These are phyloP conservation scores for Medicago lupulina DNA, from an alignment of 306 rosid species.

Conservation along the genomic window DNA sequence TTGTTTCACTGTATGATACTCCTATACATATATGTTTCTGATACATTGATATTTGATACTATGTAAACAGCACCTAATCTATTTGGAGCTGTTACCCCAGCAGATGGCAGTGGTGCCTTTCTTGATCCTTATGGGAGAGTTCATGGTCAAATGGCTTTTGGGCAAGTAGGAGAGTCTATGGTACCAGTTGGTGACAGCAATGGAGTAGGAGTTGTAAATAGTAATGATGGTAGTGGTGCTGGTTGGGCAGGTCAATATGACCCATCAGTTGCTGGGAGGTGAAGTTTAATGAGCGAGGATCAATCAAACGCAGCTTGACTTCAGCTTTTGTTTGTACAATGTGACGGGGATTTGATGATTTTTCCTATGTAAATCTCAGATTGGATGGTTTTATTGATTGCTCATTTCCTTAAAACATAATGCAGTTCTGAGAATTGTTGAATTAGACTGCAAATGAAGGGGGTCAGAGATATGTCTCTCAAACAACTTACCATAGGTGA, in stretches of 20 bases:
- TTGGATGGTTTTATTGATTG: conserved; percentile 19
- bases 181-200: conserved; percentile 53
- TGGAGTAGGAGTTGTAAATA: conserved; percentile 39
- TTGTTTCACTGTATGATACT: conserved; percentile 18
- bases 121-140: conserved; percentile 58
- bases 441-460: conserved; percentile 37
- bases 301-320: conserved; percentile 27
- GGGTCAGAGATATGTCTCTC: neutral
- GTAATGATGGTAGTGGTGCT: conserved; percentile 35
- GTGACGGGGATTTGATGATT: conserved; percentile 16
- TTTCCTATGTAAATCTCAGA: conserved; percentile 9
- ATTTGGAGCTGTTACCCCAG: conserved; percentile 46
- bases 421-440: conserved; percentile 37
- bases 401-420: conserved; percentile 8
- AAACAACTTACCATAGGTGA: conserved; percentile 10
- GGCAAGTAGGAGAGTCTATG: conserved; percentile 55
- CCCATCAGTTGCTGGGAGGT: conserved; percentile 49
- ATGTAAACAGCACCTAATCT: conserved; percentile 54
- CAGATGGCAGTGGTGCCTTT: conserved; percentile 48
- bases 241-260: conserved; percentile 52
- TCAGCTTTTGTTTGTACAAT: conserved; percentile 24
- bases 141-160: conserved; percentile 48
- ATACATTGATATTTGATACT: conserved; percentile 34
- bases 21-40: conserved; percentile 38
- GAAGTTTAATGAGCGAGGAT: conserved; percentile 29